These are phyloP conservation scores for Dendrobium huoshanense DNA, from an alignment of 106 monocot genomes.

Conservation along the genomic window DNA sequence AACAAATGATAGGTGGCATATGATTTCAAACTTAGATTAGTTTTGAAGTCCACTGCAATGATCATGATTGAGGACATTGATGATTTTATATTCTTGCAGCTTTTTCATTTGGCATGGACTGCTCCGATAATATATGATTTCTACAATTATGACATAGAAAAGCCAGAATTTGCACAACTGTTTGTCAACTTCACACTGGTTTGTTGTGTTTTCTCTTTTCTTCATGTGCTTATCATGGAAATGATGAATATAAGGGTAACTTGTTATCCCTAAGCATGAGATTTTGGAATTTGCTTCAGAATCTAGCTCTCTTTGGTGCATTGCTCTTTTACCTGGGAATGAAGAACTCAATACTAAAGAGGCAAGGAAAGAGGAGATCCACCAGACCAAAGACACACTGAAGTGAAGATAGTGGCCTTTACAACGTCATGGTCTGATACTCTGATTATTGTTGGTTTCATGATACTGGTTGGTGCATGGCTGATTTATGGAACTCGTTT, in stretches of 20 bases:
- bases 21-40: too few species aligned
- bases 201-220: not conserved
- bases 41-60: too few species aligned
- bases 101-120: constrained; percentile 42
- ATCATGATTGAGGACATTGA: not conserved
- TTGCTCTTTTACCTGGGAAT: constrained; percentile 61
- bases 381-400: constrained; percentile 42
- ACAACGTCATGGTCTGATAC: not conserved
- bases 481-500: not conserved
- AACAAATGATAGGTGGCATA: too few species aligned
- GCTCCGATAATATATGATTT: constrained; percentile 53
- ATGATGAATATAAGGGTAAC: not conserved
- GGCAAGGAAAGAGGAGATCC: constrained; percentile 45
- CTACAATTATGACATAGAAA: constrained; percentile 59
- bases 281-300: constrained; percentile 21
- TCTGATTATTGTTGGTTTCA: not conserved
- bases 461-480: not conserved
- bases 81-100: constrained; percentile 11
- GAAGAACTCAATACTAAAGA: constrained; percentile 49
- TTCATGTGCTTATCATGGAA: not conserved
- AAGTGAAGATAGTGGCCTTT: not conserved
- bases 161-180: constrained; percentile 36
- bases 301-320: constrained; percentile 59
- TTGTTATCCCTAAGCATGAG: not conserved
- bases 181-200: constrained; percentile 65